Evolutionary conservation across 148 eudicot genomes (phyloP).

Genomic region (Rhododendron vialii): DNA sequence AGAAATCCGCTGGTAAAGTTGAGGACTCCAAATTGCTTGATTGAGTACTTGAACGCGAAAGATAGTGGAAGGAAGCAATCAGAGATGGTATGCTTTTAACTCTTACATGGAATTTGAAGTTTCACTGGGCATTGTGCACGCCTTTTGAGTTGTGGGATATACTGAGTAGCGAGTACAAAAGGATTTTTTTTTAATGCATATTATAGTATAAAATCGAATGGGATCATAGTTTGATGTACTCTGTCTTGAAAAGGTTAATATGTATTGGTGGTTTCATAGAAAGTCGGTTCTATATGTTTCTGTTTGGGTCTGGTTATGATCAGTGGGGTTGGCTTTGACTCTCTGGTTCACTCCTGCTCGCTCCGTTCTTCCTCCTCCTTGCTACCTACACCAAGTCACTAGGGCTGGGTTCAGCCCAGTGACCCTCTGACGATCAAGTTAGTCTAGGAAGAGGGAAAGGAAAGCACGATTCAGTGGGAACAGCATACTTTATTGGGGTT

Average conservation of each 20-base stretch:
- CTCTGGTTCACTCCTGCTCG: neutral
- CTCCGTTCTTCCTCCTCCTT: too few relatives aligned
- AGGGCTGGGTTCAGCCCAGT: neutral
- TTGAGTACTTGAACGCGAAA: neutral
- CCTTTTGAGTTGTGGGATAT: neutral
- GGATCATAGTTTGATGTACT: neutral
- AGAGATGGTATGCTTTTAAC: conserved; percentile 9
- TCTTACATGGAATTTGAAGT: neutral
- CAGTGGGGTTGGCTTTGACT: neutral
- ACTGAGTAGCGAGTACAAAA: neutral
- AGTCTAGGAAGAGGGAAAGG: neutral
- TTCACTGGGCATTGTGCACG: neutral
- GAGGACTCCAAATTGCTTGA: conserved; percentile 1
- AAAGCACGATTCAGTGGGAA: neutral
- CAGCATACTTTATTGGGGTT: neutral
- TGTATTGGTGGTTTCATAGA: neutral
- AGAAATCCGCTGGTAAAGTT: conserved; percentile 3
- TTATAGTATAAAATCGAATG: neutral
- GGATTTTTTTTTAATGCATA: neutral
- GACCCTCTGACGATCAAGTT: neutral
- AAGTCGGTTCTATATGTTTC: neutral
- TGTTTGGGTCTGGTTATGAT: neutral
- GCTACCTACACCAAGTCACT: neutral
- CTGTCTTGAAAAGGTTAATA: neutral
- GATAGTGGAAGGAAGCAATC: conserved; percentile 4